Evolutionary conservation across 352 stramenopile species (phyloP), one percentile per base, ranked within the genome.

Genomic region (Phytophthora rubi): DNA sequence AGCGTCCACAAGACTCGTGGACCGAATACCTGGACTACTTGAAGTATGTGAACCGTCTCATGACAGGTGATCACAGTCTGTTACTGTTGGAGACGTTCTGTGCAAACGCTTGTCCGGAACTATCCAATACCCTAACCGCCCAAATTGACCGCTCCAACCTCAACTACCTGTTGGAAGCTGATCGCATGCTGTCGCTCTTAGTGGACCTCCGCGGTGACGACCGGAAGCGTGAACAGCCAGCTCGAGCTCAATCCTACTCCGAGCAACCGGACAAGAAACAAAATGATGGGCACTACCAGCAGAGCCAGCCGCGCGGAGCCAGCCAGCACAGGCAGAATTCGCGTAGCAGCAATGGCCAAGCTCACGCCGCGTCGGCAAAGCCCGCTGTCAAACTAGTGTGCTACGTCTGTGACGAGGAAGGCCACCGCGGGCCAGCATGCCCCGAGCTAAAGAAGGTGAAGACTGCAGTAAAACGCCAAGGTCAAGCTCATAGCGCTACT

Each of bases 11-110:
- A 60, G 57, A 68, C 53, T 60, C 32, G 0, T 63, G 45, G 49
- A 59, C 57, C 1, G 65, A 62, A 52, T 64, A 64, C 16, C 26
- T 64, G 3, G 53, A 72, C n/a, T 64, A 68, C 16, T 10, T 72
- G 10, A 68, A 72, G 28, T 64, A 59, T 33, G 57, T 72, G 53
- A 16, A 44, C 44, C 53, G 58, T 23, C 58, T 58, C 32, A 72
- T 68, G 65, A 68, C 52, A 2, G 58, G 52, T 6, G 18, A 68
- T n/a, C 53, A 63, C 21, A 63, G n/a, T 9, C 16, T 63, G 6
- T 16, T 72, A 12, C 13, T 64, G 4, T 6, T 65, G 44, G 58
- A 72, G 7, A 63, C 45, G 2, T 62, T 63, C 16, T 63, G 53
- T n/a, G 6, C 52, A 4, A 59, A 56, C n/a, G 53, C 57, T 10